A percentile compares a stretch with the other conserved stretches of the same genome.
These are phyloP conservation scores for Mycena belliarum DNA, from an alignment of 768 basidiomycete species.

Conservation along the genomic window DNA sequence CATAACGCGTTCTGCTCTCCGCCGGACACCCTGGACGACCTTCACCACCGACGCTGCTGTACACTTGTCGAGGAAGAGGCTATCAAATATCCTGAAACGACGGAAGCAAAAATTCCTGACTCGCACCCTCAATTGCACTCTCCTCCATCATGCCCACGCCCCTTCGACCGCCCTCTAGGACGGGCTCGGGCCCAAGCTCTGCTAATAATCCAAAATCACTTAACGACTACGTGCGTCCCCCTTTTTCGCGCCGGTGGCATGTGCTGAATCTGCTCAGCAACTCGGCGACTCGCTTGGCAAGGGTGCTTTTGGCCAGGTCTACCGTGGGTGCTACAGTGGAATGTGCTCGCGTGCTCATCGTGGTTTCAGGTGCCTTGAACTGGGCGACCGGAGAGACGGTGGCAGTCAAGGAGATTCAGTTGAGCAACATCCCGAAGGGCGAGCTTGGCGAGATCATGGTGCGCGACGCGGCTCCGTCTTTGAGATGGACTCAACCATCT, in stretches of 20 bases:
- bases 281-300: conserved; percentile 95
- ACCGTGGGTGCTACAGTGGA: conserved; percentile 62
- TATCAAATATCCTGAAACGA: conserved; percentile 19
- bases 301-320: conserved; percentile 96
- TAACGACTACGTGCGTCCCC: conserved; percentile 61
- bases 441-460: conserved; percentile 99
- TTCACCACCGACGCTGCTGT: not conserved
- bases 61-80: not conserved
- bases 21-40: not conserved
- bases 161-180: conserved; percentile 15
- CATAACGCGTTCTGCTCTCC: conserved; percentile 10
- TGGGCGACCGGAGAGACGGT: conserved; percentile 98
- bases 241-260: conserved; percentile 6
- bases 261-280: conserved; percentile 57
- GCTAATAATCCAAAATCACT: conserved; percentile 52
- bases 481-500: conserved; percentile 22
- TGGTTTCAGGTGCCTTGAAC: conserved; percentile 72
- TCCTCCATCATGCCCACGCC: conserved; percentile 22
- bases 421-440: conserved; percentile 90
- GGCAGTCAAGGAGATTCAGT: conserved; percentile 95
- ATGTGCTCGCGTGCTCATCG: not conserved
- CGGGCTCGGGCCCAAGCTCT: conserved; percentile 32
- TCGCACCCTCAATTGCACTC: conserved; percentile 35
- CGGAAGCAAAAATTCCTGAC: conserved; percentile 16
- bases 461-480: conserved; percentile 24